Evolutionary conservation across 257 asterid species (phyloP), one percentile per base, ranked within the genome.

Genomic region (Solanum lycopersicoides): DNA sequence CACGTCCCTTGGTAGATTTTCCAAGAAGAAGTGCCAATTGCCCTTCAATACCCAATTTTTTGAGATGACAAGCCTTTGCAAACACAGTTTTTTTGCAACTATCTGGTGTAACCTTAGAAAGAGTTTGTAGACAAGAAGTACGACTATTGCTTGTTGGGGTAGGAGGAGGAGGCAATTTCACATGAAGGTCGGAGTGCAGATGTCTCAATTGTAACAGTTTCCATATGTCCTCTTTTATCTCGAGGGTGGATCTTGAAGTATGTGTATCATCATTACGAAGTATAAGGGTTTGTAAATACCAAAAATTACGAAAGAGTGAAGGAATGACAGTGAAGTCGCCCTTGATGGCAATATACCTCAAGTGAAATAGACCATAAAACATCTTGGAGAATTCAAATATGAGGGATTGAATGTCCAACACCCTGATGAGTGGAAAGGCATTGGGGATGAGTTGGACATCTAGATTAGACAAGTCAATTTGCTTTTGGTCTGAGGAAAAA

Each of bases 381-480:
- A 11, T 76, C 77, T 7, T 23, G 15, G 0, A 91, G 92, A 12
- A 91, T 84, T 56, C 35, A 65, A 25, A 90, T 44, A 5, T 73
- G 90, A 89, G 56, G 30, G 90, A 50, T 75, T 35, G 66, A 7
- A 73, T 30, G 5, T 89, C 88, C 83, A 91, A 74, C 28, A 90
- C 90, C 20, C 91, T 87, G 14, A 90, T 88, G 12, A 87, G 39
- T 16, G 79, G 74, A 80, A 91, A 92, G 25, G 89, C 86, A 0
- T 76, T 82, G 0, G 89, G 88, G 66, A 92, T 90, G 2, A 88
- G n/a, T 30, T 89, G 45, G 42, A 82, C 14, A 21, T 77, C 65
- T 50, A 15, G 1, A 13, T 88, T 89, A 4, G 77, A 76, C 2
- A 60, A 86, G 68, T 87, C 35, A 28, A 13, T 35, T 14, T 83